Evolutionary conservation across 73 alveolate genomes (phyloP).

Genomic region (Tetrahymena thermophila): DNA sequence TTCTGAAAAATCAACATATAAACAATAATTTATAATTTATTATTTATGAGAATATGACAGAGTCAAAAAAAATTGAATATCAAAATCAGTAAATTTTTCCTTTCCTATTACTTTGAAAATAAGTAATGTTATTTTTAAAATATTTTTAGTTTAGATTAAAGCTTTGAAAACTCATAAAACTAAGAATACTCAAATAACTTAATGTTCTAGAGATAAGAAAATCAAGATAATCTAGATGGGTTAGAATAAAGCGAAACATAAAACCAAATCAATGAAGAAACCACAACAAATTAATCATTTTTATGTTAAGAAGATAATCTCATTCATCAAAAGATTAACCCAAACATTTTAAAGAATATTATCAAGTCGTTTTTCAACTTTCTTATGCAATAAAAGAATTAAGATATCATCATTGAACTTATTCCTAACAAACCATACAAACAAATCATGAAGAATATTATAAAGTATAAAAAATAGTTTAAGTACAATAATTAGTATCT

Average conservation of each 20-base stretch:
- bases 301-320: neutral
- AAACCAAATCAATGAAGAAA: neutral
- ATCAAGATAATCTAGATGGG: no score
- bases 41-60: neutral
- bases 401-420: neutral
- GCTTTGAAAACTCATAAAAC: no score
- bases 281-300: neutral
- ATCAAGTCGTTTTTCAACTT: neutral
- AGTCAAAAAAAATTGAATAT: neutral
- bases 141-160: no score
- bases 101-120: no score
- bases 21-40: no score
- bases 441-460: neutral
- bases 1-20: no score
- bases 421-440: neutral
- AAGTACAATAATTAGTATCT: no score
- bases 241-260: no score
- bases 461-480: neutral
- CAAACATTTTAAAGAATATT: neutral
- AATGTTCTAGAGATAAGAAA: no score
- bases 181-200: no score
- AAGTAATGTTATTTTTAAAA: no score
- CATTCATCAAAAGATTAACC: neutral
- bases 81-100: neutral
- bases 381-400: neutral